These are phyloP conservation scores for Parafenestella ontariensis DNA, from an alignment of 2,329 filamentous ascomycete genomes.

Conservation along the genomic window DNA sequence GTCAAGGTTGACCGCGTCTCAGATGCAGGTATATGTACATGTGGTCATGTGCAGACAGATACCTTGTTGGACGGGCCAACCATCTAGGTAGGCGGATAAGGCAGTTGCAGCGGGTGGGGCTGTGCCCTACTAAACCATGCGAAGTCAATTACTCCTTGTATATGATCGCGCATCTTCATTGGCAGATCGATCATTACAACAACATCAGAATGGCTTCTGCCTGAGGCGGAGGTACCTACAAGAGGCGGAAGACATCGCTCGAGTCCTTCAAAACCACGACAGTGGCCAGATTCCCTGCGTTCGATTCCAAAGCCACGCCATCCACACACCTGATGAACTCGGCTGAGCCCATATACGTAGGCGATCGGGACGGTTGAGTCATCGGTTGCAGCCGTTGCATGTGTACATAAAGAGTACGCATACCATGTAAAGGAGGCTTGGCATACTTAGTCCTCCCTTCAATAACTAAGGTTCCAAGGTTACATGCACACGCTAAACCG, in stretches of 20 bases:
- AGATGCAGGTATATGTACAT: not conserved
- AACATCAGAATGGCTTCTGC: not conserved
- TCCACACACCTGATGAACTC: not conserved
- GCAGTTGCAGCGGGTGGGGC: not conserved
- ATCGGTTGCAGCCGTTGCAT: not conserved
- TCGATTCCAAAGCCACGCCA: not conserved
- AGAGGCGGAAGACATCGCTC: not conserved
- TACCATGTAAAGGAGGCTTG: conserved; percentile 10
- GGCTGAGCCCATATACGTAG: not conserved
- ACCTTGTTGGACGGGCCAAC: not conserved
- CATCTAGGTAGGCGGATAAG: not conserved
- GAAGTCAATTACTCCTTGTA: not conserved
- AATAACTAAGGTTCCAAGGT: not conserved
- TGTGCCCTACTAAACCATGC: not conserved
- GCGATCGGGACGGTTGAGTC: not conserved
- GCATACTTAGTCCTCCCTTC: conserved; percentile 4
- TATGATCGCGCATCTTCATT: not conserved
- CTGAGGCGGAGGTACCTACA: not conserved
- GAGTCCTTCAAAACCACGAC: not conserved
- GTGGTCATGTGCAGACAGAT: not conserved
- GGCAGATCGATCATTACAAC: not conserved
- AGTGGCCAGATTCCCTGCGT: not conserved
- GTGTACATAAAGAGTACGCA: not conserved
- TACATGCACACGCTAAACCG: not conserved
- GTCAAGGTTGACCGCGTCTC: not conserved